These are phyloP conservation scores for Trichophyton mentagrophytes DNA, from an alignment of 2,329 filamentous ascomycete genomes.

Conservation along the genomic window DNA sequence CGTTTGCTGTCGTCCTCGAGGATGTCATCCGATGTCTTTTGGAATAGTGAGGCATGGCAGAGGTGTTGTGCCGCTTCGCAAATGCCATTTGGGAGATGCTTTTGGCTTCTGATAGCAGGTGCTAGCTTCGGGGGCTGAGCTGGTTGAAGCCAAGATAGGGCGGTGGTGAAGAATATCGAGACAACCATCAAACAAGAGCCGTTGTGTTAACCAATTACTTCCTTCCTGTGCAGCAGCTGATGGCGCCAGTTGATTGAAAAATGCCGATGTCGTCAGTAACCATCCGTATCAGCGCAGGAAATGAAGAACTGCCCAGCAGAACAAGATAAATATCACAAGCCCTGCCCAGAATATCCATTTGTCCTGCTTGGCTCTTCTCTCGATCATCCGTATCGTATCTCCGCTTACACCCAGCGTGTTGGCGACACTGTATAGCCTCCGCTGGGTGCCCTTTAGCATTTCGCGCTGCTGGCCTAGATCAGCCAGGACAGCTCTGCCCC, in stretches of 20 bases:
- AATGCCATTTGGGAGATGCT: background rate
- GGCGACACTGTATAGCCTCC: slow-evolving; percentile 77
- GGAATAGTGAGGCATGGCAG: background rate
- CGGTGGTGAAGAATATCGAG: background rate
- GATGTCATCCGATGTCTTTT: background rate
- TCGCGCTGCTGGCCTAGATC: slow-evolving; percentile 84
- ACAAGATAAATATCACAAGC: slow-evolving; percentile 72
- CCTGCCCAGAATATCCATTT: slow-evolving; percentile 96
- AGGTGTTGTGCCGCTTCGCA: background rate
- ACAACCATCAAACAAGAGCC: background rate
- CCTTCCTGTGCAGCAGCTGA: background rate
- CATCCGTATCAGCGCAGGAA: slow-evolving; percentile 52
- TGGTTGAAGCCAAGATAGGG: background rate
- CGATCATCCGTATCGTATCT: slow-evolving; percentile 94
- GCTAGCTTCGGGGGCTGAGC: background rate
- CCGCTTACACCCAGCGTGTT: slow-evolving; percentile 89
- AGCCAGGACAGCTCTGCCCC: slow-evolving; percentile 77
- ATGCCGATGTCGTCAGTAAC: background rate
- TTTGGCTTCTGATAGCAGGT: background rate
- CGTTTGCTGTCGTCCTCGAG: background rate
- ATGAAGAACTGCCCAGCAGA: slow-evolving; percentile 84
- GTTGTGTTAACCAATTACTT: background rate
- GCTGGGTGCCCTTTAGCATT: slow-evolving; percentile 89
- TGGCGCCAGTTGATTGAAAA: background rate
- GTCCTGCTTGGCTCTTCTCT: slow-evolving; percentile 80